Percentiles rank a stretch among this genome's conserved stretches.
Conservation (phyloP, 2,329 filamentous ascomycete genomes). For the Aspergillus costaricaensis region DNA sequence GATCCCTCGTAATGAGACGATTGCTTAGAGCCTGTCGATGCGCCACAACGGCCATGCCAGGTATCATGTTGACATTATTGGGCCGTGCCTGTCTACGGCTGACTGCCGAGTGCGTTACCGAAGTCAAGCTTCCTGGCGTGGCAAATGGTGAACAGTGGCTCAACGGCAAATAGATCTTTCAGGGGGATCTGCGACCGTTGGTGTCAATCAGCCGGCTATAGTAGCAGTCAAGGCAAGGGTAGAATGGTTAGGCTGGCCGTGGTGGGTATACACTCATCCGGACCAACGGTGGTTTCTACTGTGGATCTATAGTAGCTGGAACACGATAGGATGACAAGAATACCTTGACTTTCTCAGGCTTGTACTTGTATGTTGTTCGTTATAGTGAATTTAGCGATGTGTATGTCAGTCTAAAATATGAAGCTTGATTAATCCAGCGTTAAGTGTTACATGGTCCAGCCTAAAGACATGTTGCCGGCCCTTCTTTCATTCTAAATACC, state of each 20-base stretch:
- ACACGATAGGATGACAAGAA: no score
- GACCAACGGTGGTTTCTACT: neutral
- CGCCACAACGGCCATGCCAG: neutral
- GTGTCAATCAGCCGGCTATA: neutral
- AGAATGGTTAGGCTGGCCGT: no score
- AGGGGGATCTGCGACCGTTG: slow-evolving; percentile 1
- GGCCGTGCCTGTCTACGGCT: no score
- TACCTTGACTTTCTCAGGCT: no score
- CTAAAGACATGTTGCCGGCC: no score
- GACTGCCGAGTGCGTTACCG: neutral
- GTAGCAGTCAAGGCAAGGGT: neutral
- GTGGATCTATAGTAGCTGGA: no score
- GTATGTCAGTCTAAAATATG: no score
- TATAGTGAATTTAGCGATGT: no score
- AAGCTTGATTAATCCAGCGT: no score
- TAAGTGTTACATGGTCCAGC: no score
- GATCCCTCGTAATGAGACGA: neutral
- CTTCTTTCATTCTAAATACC: no score
- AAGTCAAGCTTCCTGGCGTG: neutral
- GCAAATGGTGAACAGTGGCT: neutral
- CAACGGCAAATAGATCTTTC: neutral
- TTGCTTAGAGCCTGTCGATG: neutral
- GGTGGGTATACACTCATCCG: neutral
- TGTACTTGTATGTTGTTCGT: no score
- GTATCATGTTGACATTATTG: neutral